Evolutionary conservation across 352 stramenopile genomes (phyloP).

Genomic region (Phytopythium boreale): DNA sequence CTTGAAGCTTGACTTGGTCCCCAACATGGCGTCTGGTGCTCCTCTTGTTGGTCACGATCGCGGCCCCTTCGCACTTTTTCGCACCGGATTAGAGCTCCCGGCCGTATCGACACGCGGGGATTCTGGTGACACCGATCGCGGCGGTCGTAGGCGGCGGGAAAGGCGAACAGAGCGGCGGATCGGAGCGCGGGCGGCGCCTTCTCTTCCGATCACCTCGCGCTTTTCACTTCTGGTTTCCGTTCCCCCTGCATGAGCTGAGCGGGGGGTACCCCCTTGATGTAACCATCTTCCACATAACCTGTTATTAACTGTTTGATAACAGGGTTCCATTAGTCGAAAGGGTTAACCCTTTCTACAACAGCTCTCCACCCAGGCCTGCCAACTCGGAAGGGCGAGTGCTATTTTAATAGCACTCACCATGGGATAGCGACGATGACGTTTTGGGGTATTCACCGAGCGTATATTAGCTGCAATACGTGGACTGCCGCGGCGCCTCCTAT

Average conservation of each 20-base stretch:
- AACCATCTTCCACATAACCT: background rate
- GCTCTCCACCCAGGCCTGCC: too few species aligned
- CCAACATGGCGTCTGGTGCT: conserved; percentile 23
- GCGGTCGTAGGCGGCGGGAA: background rate
- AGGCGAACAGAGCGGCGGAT: background rate
- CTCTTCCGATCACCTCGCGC: background rate
- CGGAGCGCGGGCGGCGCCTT: background rate
- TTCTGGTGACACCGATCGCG: background rate
- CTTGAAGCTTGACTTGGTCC: conserved; percentile 39
- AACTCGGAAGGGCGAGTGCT: too few species aligned
- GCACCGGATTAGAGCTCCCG: background rate
- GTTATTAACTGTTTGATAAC: background rate
- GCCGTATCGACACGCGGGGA: background rate
- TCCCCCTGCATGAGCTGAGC: background rate
- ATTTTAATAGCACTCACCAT: background rate
- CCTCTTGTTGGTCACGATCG: background rate
- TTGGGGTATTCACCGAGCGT: background rate
- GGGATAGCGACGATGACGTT: background rate
- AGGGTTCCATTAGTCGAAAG: too few species aligned
- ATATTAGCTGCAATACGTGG: background rate
- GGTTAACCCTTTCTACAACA: too few species aligned
- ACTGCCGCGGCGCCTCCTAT: background rate
- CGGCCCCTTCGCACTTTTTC: background rate
- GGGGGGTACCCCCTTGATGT: background rate
- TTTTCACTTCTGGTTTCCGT: background rate